Evolutionary conservation across 306 rosid genomes (phyloP).

Genomic region (Vachellia pachyceras): DNA sequence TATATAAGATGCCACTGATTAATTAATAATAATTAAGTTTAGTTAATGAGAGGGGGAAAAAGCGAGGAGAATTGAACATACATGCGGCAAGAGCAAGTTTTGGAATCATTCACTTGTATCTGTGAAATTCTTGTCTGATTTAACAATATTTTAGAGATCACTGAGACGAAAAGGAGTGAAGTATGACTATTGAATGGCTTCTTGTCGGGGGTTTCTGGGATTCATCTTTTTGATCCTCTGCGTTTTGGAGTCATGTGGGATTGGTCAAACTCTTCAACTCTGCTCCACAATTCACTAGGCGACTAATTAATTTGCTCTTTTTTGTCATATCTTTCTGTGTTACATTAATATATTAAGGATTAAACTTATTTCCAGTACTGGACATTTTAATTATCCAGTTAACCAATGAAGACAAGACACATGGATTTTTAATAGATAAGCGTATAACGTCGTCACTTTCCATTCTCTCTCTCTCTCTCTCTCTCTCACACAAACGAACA

Average conservation of each 20-base stretch:
- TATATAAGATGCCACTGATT: constrained; percentile 37
- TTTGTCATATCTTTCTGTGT: neutral
- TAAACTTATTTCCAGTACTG: no score
- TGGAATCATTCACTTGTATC: constrained; percentile 32
- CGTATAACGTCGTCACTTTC: no score
- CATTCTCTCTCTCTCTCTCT: no score
- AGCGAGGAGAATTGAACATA: constrained; percentile 10
- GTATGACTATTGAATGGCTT: constrained; percentile 12
- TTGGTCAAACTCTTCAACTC: constrained; percentile 59
- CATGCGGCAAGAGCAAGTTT: neutral
- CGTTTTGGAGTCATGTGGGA: constrained; percentile 38
- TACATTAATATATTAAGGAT: neutral
- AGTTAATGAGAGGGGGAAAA: constrained; percentile 17
- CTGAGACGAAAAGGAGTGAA: constrained; percentile 10
- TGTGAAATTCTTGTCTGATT: constrained; percentile 26
- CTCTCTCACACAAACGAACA: no score
- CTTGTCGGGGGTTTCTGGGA: constrained; percentile 17
- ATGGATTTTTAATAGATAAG: no score
- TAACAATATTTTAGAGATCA: constrained; percentile 20
- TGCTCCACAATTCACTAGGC: constrained; percentile 45
- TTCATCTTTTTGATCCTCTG: constrained; percentile 10
- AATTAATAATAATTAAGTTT: neutral
- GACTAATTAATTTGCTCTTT: neutral
- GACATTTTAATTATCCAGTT: no score
- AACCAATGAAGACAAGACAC: no score